A percentile compares a stretch with the other conserved stretches of the same genome.
Evolutionary conservation across 331 rosid species (phyloP).

Genomic region (Dryas integrifolia): DNA sequence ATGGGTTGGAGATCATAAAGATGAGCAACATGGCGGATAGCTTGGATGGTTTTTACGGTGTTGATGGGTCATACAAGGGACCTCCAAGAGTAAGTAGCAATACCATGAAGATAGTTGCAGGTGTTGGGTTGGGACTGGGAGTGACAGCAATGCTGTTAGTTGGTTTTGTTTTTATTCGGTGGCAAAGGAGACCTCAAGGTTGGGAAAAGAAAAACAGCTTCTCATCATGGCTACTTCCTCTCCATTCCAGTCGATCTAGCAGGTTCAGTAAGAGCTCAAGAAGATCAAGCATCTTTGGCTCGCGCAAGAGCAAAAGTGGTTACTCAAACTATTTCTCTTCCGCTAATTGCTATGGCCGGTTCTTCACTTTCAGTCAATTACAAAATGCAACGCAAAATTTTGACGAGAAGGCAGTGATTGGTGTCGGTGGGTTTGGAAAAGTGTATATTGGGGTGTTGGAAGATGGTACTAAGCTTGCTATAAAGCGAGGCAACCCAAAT

Average conservation of each 20-base stretch:
- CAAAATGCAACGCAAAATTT: constrained; percentile 60
- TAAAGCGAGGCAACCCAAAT: constrained; percentile 61
- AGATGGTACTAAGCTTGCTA: constrained; percentile 66
- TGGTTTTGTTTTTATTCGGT: constrained; percentile 30
- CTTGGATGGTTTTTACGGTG: constrained; percentile 50
- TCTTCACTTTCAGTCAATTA: constrained; percentile 47
- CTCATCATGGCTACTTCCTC: constrained; percentile 71
- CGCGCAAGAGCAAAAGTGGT: constrained; percentile 50
- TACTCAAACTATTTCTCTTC: constrained; percentile 32
- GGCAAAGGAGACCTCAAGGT: constrained; percentile 53
- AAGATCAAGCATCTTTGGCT: constrained; percentile 37
- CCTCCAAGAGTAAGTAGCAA: not conserved
- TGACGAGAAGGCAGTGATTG: constrained; percentile 60
- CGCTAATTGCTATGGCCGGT: constrained; percentile 39
- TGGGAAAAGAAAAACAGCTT: constrained; percentile 47
- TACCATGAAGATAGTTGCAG: constrained; percentile 37
- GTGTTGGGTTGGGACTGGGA: constrained; percentile 49
- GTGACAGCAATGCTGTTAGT: constrained; percentile 37
- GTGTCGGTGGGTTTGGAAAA: constrained; percentile 86
- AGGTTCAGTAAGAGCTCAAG: constrained; percentile 32
- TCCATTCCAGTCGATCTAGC: constrained; percentile 23
- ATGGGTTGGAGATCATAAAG: constrained; percentile 81
- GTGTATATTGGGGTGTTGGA: constrained; percentile 66
- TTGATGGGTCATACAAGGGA: constrained; percentile 55
- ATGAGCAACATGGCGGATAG: constrained; percentile 55